phyloP scores from a whole-genome alignment of 257 asterid genomes.

The Nicotiana benthamiana region DNA sequence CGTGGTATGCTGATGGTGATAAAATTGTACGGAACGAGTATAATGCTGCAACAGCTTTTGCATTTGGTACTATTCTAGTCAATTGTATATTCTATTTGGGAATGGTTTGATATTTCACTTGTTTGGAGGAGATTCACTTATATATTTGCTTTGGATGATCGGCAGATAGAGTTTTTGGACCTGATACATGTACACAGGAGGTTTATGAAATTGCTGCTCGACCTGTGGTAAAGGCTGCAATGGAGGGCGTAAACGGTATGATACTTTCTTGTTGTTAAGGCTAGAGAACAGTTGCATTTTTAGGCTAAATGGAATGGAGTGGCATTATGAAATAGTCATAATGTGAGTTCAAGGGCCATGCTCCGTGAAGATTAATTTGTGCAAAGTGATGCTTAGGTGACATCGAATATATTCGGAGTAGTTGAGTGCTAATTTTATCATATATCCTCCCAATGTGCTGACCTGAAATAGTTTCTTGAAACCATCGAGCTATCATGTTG shows the following conservation, averaged over 20 bases:
- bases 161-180: conserved; percentile 87
- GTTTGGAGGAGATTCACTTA: neutral
- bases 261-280: neutral
- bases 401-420: neutral
- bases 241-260: conserved; percentile 98
- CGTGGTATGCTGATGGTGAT: conserved; percentile 88
- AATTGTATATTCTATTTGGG: neutral
- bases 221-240: conserved; percentile 93
- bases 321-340: neutral
- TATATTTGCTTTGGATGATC: neutral
- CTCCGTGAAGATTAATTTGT: neutral
- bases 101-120: conserved; percentile 2
- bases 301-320: neutral
- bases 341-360: neutral
- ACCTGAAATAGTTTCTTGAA: neutral
- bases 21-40: conserved; percentile 83
- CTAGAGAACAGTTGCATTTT: neutral
- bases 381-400: neutral
- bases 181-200: conserved; percentile 67
- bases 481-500: neutral
- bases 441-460: neutral
- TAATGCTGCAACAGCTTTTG: conserved; percentile 79
- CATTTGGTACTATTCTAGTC: conserved; percentile 55
- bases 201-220: conserved; percentile 94
- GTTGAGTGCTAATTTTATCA: neutral